Evolutionary conservation across 192 early-diverging fungal genomes (phyloP), one percentile per base, ranked within the genome.

Genomic region (Coemansia sp.): DNA sequence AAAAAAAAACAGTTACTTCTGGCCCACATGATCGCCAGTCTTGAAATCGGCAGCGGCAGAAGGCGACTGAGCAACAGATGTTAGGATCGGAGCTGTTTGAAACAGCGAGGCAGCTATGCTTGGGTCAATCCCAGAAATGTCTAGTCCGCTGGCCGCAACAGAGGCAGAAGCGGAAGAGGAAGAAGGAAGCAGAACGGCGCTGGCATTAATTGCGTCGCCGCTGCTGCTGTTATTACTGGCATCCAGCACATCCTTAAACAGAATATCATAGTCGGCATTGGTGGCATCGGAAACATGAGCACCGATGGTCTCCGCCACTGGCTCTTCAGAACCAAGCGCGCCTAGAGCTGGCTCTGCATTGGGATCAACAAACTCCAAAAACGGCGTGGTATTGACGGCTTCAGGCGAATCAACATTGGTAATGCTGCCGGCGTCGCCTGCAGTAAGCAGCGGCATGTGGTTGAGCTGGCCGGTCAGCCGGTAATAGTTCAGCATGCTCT

Each of bases 341-440:
- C 32, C 55, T 3, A 36, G 32, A 36, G n/a, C 34, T 13, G 14
- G 29, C 34, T 54, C 62, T 19, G 62, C 68, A 18, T 58, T 61
- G 13, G 69, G 62, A 27, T 72, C 75, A 18, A 69, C 69, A 78
- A 78, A 78, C 55, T 78, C 66, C 9, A 71, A 62, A 22, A 71
- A 77, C 30, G 75, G 75, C 24, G 75, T 68, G 22, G 54, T 20
- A 7, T 49, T 35, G 10, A 47, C 10, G n/a, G n/a, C 16, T 22
- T 59, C 39, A 11, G 56, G 29, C 25, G 52, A 63, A 7, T 34
- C 48, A 9, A 25, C 25, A 29, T n/a, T 24, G 29, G 24, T 53
- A 6, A 22, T 30, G 8, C 36, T 46, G 50, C 22, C 36, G 11
- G 20, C 19, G 9, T 27, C 52, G 57, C 53, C 62, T 14, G 56